Percentiles rank a stretch among this genome's conserved stretches.
These are phyloP conservation scores for Auriscalpium microsporum DNA, from an alignment of 768 basidiomycete genomes.

Conservation along the genomic window DNA sequence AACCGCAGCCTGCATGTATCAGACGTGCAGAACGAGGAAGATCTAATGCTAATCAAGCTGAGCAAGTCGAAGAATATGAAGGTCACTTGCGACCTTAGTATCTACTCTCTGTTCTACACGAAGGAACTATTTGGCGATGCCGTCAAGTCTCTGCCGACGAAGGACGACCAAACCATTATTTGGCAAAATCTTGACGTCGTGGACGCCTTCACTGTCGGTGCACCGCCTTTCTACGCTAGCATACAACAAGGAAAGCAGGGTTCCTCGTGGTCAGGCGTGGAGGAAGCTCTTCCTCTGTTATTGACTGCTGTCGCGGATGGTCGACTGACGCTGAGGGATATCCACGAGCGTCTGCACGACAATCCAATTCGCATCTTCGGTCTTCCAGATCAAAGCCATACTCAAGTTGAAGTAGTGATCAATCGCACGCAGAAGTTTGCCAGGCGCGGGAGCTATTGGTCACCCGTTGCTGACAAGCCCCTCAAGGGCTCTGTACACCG, in stretches of 20 bases:
- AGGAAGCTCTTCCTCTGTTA: conserved; percentile 82
- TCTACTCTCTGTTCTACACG: conserved; percentile 87
- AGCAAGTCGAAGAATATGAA: conserved; percentile 92
- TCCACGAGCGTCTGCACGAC: conserved; percentile 77
- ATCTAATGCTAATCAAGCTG: conserved; percentile 82
- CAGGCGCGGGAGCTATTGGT: conserved; percentile 56
- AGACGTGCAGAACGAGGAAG: conserved; percentile 79
- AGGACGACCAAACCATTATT: conserved; percentile 69
- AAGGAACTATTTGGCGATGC: conserved; percentile 55
- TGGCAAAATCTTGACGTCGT: conserved; percentile 82
- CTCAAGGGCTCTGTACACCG: conserved; percentile 79
- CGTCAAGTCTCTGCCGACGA: conserved; percentile 55
- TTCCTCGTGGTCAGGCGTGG: conserved; percentile 69
- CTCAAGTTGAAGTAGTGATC: conserved; percentile 88
- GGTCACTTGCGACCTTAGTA: conserved; percentile 93
- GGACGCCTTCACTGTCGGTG: conserved; percentile 87
- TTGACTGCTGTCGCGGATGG: conserved; percentile 79
- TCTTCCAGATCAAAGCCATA: conserved; percentile 76
- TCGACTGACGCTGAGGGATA: conserved; percentile 72
- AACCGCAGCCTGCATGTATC: conserved; percentile 84
- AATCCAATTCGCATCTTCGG: conserved; percentile 91
- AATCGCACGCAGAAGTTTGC: conserved; percentile 61
- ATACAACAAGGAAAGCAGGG: conserved; percentile 48
- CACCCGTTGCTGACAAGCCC: conserved; percentile 59
- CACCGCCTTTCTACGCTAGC: conserved; percentile 72